phyloP scores from a whole-genome alignment of 345 rosid species.

The Brassica juncea region DNA sequence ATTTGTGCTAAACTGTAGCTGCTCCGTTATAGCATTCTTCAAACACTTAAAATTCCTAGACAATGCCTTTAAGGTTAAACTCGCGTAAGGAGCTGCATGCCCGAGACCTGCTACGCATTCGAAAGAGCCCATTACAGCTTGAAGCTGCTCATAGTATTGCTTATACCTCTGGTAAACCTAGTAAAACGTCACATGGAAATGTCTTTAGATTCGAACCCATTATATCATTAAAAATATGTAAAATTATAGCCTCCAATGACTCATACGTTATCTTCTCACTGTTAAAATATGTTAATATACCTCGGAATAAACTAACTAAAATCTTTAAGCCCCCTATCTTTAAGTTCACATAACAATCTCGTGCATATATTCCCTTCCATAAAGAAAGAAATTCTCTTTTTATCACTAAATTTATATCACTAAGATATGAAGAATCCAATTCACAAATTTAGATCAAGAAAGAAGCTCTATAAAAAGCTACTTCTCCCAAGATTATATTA shows the following conservation, averaged over 20 bases:
- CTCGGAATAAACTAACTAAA: constrained; percentile 35
- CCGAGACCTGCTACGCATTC: constrained; percentile 83
- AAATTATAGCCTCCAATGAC: not conserved
- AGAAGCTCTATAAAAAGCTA: constrained; percentile 39
- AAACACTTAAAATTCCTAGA: constrained; percentile 77
- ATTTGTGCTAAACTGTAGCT: constrained; percentile 61
- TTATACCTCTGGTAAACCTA: constrained; percentile 83
- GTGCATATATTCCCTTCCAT: constrained; percentile 49
- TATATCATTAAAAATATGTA: not conserved
- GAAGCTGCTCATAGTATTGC: constrained; percentile 82
- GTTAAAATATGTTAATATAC: constrained; percentile 14
- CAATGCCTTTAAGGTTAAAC: constrained; percentile 66
- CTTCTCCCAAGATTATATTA: constrained; percentile 14
- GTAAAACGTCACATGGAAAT: constrained; percentile 17
- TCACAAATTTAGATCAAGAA: constrained; percentile 35
- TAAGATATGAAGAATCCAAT: constrained; percentile 52
- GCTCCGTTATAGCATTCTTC: constrained; percentile 75
- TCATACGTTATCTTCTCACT: not conserved
- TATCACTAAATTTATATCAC: constrained; percentile 40
- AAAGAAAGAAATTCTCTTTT: constrained; percentile 46
- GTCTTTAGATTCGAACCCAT: constrained; percentile 15
- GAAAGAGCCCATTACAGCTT: constrained; percentile 73
- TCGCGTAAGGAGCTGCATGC: constrained; percentile 81
- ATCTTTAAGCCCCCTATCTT: constrained; percentile 7
- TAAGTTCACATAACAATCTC: constrained; percentile 8